phyloP scores from a whole-genome alignment of 169 alveolate species.

The Plasmodium billcollinsi region DNA sequence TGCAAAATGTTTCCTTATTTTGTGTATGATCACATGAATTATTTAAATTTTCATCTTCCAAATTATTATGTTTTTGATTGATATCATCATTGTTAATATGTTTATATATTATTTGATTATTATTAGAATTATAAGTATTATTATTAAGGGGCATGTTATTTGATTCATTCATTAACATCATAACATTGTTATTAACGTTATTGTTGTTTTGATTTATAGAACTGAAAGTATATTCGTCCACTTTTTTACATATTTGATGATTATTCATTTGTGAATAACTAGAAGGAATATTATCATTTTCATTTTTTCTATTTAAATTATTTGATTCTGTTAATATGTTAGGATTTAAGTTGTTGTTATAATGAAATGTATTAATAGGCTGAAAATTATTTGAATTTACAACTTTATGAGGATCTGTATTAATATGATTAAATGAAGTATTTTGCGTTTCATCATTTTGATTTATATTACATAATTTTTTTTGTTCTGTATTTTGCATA shows the following conservation, averaged over 20 bases:
- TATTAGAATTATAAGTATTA: background rate
- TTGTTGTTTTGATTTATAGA: background rate
- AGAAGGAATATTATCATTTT: background rate
- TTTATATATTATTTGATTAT: slow-evolving; percentile 12
- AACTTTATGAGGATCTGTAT: background rate
- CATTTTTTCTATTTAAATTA: slow-evolving; percentile 26
- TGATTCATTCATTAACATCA: background rate
- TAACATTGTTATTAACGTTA: too few species aligned
- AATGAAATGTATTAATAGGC: slow-evolving; percentile 6
- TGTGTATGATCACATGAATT: background rate
- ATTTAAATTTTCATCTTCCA: background rate
- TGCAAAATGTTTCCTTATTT: too few species aligned
- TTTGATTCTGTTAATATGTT: background rate
- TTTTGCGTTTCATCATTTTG: slow-evolving; percentile 6
- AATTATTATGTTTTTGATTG: background rate
- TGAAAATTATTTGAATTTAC: slow-evolving; percentile 18
- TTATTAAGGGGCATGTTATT: background rate
- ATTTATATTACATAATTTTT: background rate
- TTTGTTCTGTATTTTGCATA: background rate
- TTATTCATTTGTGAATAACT: slow-evolving; percentile 2
- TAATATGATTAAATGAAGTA: slow-evolving; percentile 1
- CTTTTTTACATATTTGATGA: slow-evolving; percentile 4
- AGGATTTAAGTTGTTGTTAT: slow-evolving; percentile 11
- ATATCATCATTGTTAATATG: background rate
- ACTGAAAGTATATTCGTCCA: background rate